Evolutionary conservation across 2,329 filamentous ascomycete genomes (phyloP).

Genomic region (Arthrinium phaeospermum): DNA sequence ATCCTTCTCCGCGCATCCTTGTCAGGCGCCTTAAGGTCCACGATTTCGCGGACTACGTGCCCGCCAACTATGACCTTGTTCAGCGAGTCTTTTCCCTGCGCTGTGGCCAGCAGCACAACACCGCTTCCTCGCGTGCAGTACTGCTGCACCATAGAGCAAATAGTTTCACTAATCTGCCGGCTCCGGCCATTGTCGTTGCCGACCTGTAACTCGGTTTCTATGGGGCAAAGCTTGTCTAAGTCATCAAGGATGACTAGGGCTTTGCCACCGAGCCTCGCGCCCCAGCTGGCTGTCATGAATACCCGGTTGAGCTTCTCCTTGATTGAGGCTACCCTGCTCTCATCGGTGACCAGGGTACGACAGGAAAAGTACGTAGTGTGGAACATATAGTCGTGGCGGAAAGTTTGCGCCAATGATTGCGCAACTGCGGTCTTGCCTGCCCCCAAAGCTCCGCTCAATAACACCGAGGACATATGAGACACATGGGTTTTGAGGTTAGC

Average conservation of each 20-base stretch:
- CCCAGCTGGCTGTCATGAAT: conserved; percentile 92
- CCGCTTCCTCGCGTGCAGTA: conserved; percentile 81
- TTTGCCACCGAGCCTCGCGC: conserved; percentile 81
- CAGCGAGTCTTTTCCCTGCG: conserved; percentile 89
- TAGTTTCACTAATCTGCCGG: conserved; percentile 87
- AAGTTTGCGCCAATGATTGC: conserved; percentile 73
- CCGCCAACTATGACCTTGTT: conserved; percentile 91
- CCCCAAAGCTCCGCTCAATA: conserved; percentile 87
- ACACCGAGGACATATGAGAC: conserved; percentile 83
- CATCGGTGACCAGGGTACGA: conserved; percentile 85
- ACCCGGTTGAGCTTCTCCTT: conserved; percentile 85
- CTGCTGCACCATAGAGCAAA: conserved; percentile 82
- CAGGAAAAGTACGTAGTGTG: conserved; percentile 88
- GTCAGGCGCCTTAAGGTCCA: conserved; percentile 87
- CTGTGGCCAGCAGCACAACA: conserved; percentile 87
- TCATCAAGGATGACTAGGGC: conserved; percentile 90
- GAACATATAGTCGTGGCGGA: conserved; percentile 77
- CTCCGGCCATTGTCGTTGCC: conserved; percentile 93
- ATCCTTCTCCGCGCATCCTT: conserved; percentile 88
- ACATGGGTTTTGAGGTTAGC: conserved; percentile 76
- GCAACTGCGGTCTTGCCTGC: conserved; percentile 87
- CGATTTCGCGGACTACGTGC: conserved; percentile 89
- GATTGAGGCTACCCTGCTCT: conserved; percentile 86
- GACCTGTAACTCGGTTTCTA: conserved; percentile 92
- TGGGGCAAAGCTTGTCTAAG: conserved; percentile 88